Conservation (phyloP, 2,329 filamentous ascomycete genomes). For the Colletotrichum sojae region DNA sequence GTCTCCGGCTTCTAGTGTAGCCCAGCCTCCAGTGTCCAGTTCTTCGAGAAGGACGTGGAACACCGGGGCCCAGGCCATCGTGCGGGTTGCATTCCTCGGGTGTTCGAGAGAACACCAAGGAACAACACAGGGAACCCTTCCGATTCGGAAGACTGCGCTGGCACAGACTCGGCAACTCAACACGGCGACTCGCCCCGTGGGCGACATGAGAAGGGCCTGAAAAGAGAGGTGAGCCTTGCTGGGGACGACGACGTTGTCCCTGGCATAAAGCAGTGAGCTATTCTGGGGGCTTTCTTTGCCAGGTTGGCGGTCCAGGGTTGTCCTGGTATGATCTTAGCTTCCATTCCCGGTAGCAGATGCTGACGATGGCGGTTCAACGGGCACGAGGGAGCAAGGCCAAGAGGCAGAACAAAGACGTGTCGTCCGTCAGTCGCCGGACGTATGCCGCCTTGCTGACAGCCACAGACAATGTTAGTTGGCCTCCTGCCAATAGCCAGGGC, state of each 20-base stretch:
- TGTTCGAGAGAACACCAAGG: no score
- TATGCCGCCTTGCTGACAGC: no score
- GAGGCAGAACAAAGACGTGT: background rate
- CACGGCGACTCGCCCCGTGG: background rate
- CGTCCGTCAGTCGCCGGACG: conserved; percentile 1
- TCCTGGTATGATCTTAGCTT: conserved; percentile 27
- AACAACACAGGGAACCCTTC: conserved; percentile 9
- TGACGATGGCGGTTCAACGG: conserved; percentile 8
- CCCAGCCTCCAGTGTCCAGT: conserved; percentile 13
- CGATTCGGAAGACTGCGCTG: conserved; percentile 19
- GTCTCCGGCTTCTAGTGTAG: conserved; percentile 23
- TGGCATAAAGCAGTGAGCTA: conserved; percentile 19
- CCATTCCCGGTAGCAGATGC: conserved; percentile 32
- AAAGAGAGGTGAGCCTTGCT: conserved; percentile 10
- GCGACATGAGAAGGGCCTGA: background rate
- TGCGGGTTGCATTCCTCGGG: conserved; percentile 20
- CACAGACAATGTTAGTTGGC: background rate
- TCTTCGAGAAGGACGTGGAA: conserved; percentile 38
- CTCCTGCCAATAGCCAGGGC: conserved; percentile 2
- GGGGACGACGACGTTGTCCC: conserved; percentile 6
- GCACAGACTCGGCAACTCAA: conserved; percentile 6
- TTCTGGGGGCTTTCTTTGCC: conserved; percentile 25
- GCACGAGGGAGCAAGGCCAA: background rate
- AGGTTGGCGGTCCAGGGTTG: conserved; percentile 26
- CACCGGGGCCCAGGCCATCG: conserved; percentile 9